Evolutionary conservation across 495 filamentous ascomycete species (phyloP).

Genomic region (Penicillium longicatenatum): DNA sequence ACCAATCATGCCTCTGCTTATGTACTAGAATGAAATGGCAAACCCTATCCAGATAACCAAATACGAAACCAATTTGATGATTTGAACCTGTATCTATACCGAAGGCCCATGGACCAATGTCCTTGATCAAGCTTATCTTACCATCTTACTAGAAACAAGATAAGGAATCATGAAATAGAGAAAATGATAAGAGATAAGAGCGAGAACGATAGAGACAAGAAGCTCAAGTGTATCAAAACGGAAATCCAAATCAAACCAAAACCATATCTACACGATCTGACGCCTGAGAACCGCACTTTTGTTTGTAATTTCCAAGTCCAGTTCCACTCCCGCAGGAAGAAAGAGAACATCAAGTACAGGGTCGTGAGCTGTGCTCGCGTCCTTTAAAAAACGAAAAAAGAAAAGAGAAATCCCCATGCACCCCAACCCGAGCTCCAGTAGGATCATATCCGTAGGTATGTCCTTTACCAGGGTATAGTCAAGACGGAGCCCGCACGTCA

Average conservation of each 20-base stretch:
- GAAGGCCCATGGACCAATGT: background rate
- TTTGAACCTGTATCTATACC: background rate
- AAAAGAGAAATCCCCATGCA: background rate
- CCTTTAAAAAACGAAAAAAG: background rate
- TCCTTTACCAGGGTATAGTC: background rate
- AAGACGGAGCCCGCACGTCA: background rate
- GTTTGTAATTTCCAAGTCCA: slow-evolving; percentile 22
- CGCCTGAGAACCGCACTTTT: slow-evolving; percentile 35
- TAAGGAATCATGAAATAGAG: slow-evolving; percentile 7
- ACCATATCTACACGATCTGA: slow-evolving; percentile 37
- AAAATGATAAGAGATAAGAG: slow-evolving; percentile 14
- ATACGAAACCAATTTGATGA: slow-evolving; percentile 13
- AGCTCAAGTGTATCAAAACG: slow-evolving; percentile 33
- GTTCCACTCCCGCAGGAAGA: slow-evolving; percentile 21
- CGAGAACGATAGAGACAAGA: slow-evolving; percentile 15
- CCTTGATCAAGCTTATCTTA: slow-evolving; percentile 1
- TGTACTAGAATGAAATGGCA: slow-evolving; percentile 26
- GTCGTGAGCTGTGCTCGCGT: background rate
- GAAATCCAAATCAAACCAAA: slow-evolving; percentile 13
- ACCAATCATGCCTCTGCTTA: slow-evolving; percentile 10
- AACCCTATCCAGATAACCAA: slow-evolving; percentile 9
- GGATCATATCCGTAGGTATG: background rate
- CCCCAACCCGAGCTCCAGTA: background rate
- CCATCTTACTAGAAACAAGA: slow-evolving; percentile 6
- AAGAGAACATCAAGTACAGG: slow-evolving; percentile 13